A percentile compares a stretch with the other conserved stretches of the same genome.
These are phyloP conservation scores for Solanum dulcamara DNA, from an alignment of 257 asterid species.

Conservation along the genomic window DNA sequence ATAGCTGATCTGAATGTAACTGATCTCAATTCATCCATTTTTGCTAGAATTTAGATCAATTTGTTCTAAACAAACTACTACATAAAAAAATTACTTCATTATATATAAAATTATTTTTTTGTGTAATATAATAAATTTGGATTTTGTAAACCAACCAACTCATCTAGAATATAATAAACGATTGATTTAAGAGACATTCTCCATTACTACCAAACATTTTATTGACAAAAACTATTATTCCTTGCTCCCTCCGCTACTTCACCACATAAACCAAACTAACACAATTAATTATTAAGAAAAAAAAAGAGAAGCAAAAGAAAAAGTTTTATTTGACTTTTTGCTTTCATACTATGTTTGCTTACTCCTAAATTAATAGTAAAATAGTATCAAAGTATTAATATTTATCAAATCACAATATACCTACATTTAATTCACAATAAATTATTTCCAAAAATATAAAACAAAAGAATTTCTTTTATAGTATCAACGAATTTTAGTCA, in stretches of 20 bases:
- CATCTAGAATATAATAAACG: not conserved
- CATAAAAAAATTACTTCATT: not conserved
- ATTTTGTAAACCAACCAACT: not conserved
- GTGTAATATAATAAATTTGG: not conserved
- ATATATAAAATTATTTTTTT: not conserved
- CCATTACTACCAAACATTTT: not conserved
- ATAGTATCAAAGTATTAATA: not conserved
- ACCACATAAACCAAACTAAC: conserved; percentile 7
- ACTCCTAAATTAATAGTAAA: not conserved
- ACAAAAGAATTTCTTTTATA: not conserved
- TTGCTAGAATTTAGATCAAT: not conserved
- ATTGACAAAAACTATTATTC: not conserved
- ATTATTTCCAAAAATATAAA: not conserved
- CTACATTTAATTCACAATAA: not conserved
- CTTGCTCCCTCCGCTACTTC: conserved; percentile 9
- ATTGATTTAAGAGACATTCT: not conserved
- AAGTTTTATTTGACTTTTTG: not conserved
- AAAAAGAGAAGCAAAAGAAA: not conserved
- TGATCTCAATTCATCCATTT: not conserved
- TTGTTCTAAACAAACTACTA: not conserved
- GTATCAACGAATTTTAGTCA: not conserved
- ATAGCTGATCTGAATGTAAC: no score
- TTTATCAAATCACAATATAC: not conserved
- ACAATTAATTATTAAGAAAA: not conserved
- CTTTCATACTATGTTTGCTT: not conserved